Percentiles rank a stretch among this genome's conserved stretches.
These are phyloP conservation scores for Penicillium brasilianum DNA, from an alignment of 2,329 filamentous ascomycete genomes.

Conservation along the genomic window DNA sequence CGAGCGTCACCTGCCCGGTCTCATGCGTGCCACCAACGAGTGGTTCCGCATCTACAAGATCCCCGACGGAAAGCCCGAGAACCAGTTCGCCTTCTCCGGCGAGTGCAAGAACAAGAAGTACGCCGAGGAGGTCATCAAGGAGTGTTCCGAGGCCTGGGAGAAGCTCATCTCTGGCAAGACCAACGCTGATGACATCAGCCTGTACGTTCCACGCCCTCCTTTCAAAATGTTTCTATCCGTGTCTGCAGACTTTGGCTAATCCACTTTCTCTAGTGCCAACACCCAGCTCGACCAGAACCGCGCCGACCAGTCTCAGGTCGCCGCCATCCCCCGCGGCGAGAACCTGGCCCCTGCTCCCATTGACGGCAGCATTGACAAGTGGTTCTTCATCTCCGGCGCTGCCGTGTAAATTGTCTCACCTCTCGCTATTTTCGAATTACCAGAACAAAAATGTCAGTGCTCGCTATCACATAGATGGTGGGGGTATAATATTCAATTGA, in stretches of 20 bases:
- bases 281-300: slow-evolving; percentile 73
- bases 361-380: slow-evolving; percentile 98
- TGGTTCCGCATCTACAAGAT: slow-evolving; percentile 99
- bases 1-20: slow-evolving; percentile 94
- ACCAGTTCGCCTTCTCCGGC: slow-evolving; percentile 99
- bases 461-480: slow-evolving; percentile 4
- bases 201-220: slow-evolving; percentile 57
- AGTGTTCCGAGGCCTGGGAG: slow-evolving; percentile 97
- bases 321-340: slow-evolving; percentile 78
- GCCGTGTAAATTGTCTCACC: slow-evolving; percentile 64
- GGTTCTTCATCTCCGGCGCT: slow-evolving; percentile 99
- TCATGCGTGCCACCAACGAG: slow-evolving; percentile 97
- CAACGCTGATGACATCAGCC: slow-evolving; percentile 74
- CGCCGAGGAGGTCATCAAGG: slow-evolving; percentile 91
- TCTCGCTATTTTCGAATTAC: slow-evolving; percentile 27
- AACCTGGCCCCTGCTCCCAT: slow-evolving; percentile 85
- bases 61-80: slow-evolving; percentile 99
- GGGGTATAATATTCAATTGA: slow-evolving; percentile 11
- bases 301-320: slow-evolving; percentile 70
- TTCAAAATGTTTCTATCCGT: not conserved
- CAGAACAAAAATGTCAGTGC: slow-evolving; percentile 28
- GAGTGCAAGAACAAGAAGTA: slow-evolving; percentile 99
- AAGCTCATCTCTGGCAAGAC: slow-evolving; percentile 92
- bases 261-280: slow-evolving; percentile 68
- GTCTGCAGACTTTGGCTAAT: slow-evolving; percentile 18